Base-by-base conservation (phyloP, 2,329 filamentous ascomycete genomes). In the Grosmannia penicillata region DNA sequence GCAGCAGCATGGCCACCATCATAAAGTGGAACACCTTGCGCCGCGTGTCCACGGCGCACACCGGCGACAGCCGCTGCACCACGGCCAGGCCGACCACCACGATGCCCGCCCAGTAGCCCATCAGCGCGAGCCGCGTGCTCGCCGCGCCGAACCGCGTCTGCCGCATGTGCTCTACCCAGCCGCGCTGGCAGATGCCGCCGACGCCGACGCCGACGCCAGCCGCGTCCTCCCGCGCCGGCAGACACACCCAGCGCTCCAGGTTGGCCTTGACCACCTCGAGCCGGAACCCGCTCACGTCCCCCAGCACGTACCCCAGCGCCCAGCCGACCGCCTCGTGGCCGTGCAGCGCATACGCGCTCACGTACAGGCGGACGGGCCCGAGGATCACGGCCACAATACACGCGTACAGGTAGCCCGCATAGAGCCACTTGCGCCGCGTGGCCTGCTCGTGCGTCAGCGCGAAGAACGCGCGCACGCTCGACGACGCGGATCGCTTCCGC, bases 21-120 rank as follows among this genome's bases (percentile, higher is more conserved):
- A 89, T 94, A 48, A 93, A 93, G 57, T 98, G 91, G 56, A 98
- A 98, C 19, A 96, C 83, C 58, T 98, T 98, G 36, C 91, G 77
- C 36, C 91, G 75, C 1, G 91, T 98, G 59, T 98, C 91, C 33
- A 98, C 89, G 58, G 95, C 87, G 47, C 82, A 87, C 36, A 83
- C 65, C 4, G 75, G 65, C 29, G 80, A 82, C 27, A 93, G 70
- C 30, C 69, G 73, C 37, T 91, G 73, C 8, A 95, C 83, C 4
- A 82, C 66, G 9, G 75, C 60, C 26, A 96, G 67, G 1, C 89
- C 91, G 2, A 75, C 53, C 14, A 72, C 54, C 14, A 96, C 69
- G 39, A 93, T 74, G 4, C 58, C 48, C 1, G 78, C 47, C 66
- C 80, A 96, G 63, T 94, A 94, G 4, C 58, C 72, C 39, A 72